These are phyloP conservation scores for Thamnidium elegans DNA, from an alignment of 192 early-diverging fungal species.

Conservation along the genomic window DNA sequence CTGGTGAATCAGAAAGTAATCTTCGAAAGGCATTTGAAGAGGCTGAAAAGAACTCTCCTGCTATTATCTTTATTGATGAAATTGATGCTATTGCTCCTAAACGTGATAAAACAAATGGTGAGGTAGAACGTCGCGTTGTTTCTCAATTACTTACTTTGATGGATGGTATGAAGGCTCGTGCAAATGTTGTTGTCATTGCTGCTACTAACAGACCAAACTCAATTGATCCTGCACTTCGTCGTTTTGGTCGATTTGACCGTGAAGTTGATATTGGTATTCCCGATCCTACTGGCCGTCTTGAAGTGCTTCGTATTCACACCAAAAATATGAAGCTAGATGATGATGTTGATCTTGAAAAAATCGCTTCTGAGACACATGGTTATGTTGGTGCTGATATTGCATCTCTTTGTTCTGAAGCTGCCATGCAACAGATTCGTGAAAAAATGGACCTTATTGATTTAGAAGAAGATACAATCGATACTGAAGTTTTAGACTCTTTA, in stretches of 20 bases:
- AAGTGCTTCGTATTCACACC: slow-evolving; percentile 98
- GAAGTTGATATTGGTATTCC: slow-evolving; percentile 99
- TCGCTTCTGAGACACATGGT: slow-evolving; percentile 96
- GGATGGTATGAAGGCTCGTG: slow-evolving; percentile 85
- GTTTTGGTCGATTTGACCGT: slow-evolving; percentile 98
- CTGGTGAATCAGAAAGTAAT: slow-evolving; percentile 97
- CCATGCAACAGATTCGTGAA: slow-evolving; percentile 99
- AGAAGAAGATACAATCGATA: slow-evolving; percentile 98
- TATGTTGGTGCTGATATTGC: slow-evolving; percentile 97
- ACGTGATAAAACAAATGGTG: slow-evolving; percentile 84
- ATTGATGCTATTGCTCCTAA: slow-evolving; percentile 96
- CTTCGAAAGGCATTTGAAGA: slow-evolving; percentile 98
- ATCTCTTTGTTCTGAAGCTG: slow-evolving; percentile 97
- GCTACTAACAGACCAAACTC: slow-evolving; percentile 99
- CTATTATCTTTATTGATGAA: slow-evolving; percentile 98
- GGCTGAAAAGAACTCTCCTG: slow-evolving; percentile 95
- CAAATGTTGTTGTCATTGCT: slow-evolving; percentile 98
- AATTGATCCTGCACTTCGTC: slow-evolving; percentile 96
- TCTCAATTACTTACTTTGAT: slow-evolving; percentile 95
- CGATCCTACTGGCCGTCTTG: slow-evolving; percentile 96
- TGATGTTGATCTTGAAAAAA: slow-evolving; percentile 96
- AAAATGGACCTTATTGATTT: slow-evolving; percentile 99
- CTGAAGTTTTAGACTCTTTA: slow-evolving; percentile 90
- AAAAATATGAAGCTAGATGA: slow-evolving; percentile 99
- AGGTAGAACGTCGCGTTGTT: slow-evolving; percentile 96